Base-by-base conservation (phyloP, 169 alveolate genomes). In the Fabrea salina region DNA sequence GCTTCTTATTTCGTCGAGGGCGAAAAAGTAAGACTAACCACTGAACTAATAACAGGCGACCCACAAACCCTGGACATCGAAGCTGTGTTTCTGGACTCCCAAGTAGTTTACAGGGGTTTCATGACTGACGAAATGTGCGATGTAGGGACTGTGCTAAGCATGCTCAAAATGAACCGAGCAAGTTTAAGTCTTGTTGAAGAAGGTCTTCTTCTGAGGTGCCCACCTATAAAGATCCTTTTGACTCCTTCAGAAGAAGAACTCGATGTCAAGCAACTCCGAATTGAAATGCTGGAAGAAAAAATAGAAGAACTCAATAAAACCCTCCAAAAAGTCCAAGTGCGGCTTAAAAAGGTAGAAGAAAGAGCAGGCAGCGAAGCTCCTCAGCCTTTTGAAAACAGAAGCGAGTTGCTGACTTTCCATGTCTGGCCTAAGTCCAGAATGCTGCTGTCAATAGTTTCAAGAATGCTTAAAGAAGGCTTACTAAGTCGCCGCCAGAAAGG, bases 401-500 rank as follows among this genome's bases (percentile, higher is more conserved):
- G 75, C 35, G 91, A 74, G 3, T 33, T 81, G 4, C 74, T 85
- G 22, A 85, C 91, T 22, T 72, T 57, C 40, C 75, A 72, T 13
- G 91, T 85, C 13, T 85, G 91, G 88, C 91, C 91, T 0, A 85
- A 85, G 39, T 56, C 88, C 2, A 74, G 91, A 47, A 85, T 85
- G 91, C 91, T 85, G 3, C 54, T 85, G 11, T 83, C 91, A 30
- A 76, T 85, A 3, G 91, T 81, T 47, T 57, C 82, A 37, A 85
- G 76, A 70, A 85, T 85, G 91, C 44, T 57, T 37, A 85, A 85
- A 57, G 87, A 80, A 58, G 86, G 86, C 4, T 32, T 54, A 6
- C 37, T 85, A 3, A 70, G 35, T 47, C 43, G 41, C 13, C 53
- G 81, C 47, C 71, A 80, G 41, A 85, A 82, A 81, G 91, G 91